Evolutionary conservation across 148 eudicot genomes (phyloP).

Genomic region (Fagopyrum homotropicum): DNA sequence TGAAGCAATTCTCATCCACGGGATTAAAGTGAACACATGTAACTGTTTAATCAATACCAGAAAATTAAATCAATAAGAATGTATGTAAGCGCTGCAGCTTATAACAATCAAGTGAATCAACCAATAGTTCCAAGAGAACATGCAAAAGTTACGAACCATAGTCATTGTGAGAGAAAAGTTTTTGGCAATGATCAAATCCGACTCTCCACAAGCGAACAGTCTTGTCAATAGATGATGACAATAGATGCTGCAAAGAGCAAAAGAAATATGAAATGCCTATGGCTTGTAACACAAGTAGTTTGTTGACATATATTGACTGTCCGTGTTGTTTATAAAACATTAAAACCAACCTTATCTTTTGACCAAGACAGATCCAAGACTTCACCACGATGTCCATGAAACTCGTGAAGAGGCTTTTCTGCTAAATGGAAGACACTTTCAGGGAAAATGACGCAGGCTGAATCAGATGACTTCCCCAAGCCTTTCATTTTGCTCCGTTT

Average conservation of each 20-base stretch:
- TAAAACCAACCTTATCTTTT: conserved; percentile 52
- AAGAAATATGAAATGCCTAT: conserved; percentile 5
- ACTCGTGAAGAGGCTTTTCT: conserved; percentile 80
- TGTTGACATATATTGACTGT: not conserved
- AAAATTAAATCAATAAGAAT: conserved; percentile 8
- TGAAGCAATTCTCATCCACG: conserved; percentile 60
- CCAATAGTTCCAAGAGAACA: not conserved
- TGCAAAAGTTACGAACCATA: conserved; percentile 37
- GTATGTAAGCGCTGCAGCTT: not conserved
- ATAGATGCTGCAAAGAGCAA: conserved; percentile 42
- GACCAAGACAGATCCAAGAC: conserved; percentile 94
- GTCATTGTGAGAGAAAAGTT: conserved; percentile 63
- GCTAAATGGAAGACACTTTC: conserved; percentile 42
- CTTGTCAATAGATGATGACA: conserved; percentile 80
- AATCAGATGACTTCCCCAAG: conserved; percentile 45
- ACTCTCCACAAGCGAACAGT: conserved; percentile 83
- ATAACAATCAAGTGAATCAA: not conserved
- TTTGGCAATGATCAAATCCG: conserved; percentile 47
- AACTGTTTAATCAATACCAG: conserved; percentile 42
- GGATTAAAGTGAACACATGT: conserved; percentile 88
- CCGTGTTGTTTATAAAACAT: not conserved
- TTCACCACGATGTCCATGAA: conserved; percentile 68
- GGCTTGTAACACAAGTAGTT: not conserved
- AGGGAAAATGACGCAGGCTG: conserved; percentile 71
- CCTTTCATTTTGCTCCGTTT: conserved; percentile 32